Conservation (phyloP, 106 monocot species). For the Allium fistulosum region DNA sequence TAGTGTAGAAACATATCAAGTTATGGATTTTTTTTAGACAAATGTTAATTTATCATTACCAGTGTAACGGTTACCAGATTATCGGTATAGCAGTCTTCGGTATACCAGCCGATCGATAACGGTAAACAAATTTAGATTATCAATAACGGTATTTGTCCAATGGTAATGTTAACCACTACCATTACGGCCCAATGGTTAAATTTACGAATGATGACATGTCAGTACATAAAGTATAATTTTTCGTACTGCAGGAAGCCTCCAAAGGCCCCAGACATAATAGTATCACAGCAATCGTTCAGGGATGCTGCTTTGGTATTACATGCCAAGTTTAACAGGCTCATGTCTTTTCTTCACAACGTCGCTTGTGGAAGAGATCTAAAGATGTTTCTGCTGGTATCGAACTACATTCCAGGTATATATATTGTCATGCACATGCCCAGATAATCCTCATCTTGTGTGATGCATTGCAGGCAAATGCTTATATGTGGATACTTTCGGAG, state of each 20-base stretch:
- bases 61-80: no score
- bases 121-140: no score
- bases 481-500: conserved; percentile 33
- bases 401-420: neutral
- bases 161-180: no score
- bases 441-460: neutral
- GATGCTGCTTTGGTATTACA: conserved; percentile 22
- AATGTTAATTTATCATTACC: no score
- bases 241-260: conserved; percentile 27
- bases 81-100: neutral
- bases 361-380: conserved; percentile 58
- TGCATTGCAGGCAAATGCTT: conserved; percentile 19
- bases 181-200: neutral
- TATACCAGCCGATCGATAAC: neutral
- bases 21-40: no score
- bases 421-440: neutral
- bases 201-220: neutral
- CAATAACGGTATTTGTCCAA: no score
- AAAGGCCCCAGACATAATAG: conserved; percentile 37
- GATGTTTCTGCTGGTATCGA: conserved; percentile 36
- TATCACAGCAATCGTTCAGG: conserved; percentile 36
- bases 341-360: conserved; percentile 31
- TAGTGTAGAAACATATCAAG: no score
- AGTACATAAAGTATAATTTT: neutral
- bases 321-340: conserved; percentile 7